Percentiles rank a stretch among this genome's conserved stretches.
Evolutionary conservation across 352 stramenopile genomes (phyloP).

Genomic region (Phytophthora cajani): DNA sequence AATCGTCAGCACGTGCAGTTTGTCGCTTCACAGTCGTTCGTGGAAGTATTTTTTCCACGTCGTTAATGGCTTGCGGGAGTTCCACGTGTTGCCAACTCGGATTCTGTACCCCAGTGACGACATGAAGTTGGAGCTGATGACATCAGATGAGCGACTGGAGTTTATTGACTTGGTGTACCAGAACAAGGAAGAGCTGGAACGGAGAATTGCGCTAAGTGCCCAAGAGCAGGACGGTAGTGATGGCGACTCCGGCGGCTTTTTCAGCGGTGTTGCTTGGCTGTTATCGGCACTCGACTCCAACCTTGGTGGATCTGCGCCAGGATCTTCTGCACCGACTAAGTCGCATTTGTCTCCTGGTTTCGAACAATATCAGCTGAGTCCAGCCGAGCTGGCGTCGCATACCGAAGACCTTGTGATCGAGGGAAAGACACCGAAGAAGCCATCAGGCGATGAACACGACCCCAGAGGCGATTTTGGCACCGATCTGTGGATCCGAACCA

Average conservation of each 20-base stretch:
- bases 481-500: slow-evolving; percentile 64
- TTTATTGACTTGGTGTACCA: slow-evolving; percentile 65
- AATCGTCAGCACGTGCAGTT: slow-evolving; percentile 64
- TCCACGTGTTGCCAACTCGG: slow-evolving; percentile 59
- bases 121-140: slow-evolving; percentile 48
- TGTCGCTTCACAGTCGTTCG: slow-evolving; percentile 53
- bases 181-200: slow-evolving; percentile 65
- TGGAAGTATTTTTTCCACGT: slow-evolving; percentile 78
- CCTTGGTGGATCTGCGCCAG: slow-evolving; percentile 28
- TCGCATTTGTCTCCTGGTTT: slow-evolving; percentile 36
- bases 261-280: slow-evolving; percentile 78
- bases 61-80: slow-evolving; percentile 65
- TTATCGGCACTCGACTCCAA: slow-evolving; percentile 71
- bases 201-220: slow-evolving; percentile 48
- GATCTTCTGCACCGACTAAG: slow-evolving; percentile 19
- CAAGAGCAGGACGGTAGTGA: slow-evolving; percentile 36
- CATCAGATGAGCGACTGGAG: slow-evolving; percentile 51
- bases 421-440: slow-evolving; percentile 22
- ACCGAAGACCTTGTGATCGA: slow-evolving; percentile 61
- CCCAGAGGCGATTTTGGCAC: slow-evolving; percentile 49
- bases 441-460: slow-evolving; percentile 15
- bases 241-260: slow-evolving; percentile 52
- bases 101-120: slow-evolving; percentile 51
- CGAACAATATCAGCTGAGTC: slow-evolving; percentile 39
- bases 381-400: slow-evolving; percentile 50